These are phyloP conservation scores for Neocatenulostroma microsporum DNA, from an alignment of 2,329 filamentous ascomycete genomes.

Conservation along the genomic window DNA sequence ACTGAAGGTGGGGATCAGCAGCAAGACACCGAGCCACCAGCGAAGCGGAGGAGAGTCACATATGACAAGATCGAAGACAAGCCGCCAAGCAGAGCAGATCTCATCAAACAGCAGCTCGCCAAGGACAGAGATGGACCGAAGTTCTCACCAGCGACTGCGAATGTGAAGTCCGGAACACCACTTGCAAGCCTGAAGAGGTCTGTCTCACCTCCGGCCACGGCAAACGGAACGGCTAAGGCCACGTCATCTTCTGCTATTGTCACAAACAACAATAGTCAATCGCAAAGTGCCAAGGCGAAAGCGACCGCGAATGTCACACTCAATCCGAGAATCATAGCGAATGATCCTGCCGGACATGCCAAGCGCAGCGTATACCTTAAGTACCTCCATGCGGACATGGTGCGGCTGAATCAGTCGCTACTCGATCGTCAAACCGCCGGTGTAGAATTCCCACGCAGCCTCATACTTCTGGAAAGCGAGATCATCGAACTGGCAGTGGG, in stretches of 20 bases:
- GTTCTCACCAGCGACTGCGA: background rate
- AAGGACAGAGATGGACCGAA: too few relatives aligned
- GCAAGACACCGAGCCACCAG: constrained; percentile 6
- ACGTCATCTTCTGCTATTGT: constrained; percentile 1
- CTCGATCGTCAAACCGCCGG: constrained; percentile 8
- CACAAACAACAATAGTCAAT: background rate
- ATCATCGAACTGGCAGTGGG: constrained; percentile 63
- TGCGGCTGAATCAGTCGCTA: constrained; percentile 52
- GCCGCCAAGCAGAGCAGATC: constrained; percentile 24
- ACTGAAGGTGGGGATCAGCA: background rate
- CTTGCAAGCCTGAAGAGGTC: constrained; percentile 1
- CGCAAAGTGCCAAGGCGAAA: background rate
- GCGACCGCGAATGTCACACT: constrained; percentile 31
- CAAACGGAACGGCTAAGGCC: constrained; percentile 4
- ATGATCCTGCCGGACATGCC: constrained; percentile 35
- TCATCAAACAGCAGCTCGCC: constrained; percentile 19
- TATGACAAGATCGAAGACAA: constrained; percentile 23
- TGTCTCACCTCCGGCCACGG: constrained; percentile 8
- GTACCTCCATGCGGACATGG: constrained; percentile 57
- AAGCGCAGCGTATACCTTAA: constrained; percentile 40
- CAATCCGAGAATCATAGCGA: constrained; percentile 58
- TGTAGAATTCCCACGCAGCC: constrained; percentile 36
- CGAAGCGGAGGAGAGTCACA: constrained; percentile 26
- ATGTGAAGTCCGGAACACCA: constrained; percentile 3
- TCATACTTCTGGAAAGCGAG: constrained; percentile 56